A percentile compares a stretch with the other conserved stretches of the same genome.
phyloP scores from a whole-genome alignment of 305 asterid species.

The Fraxinus dipetala region DNA sequence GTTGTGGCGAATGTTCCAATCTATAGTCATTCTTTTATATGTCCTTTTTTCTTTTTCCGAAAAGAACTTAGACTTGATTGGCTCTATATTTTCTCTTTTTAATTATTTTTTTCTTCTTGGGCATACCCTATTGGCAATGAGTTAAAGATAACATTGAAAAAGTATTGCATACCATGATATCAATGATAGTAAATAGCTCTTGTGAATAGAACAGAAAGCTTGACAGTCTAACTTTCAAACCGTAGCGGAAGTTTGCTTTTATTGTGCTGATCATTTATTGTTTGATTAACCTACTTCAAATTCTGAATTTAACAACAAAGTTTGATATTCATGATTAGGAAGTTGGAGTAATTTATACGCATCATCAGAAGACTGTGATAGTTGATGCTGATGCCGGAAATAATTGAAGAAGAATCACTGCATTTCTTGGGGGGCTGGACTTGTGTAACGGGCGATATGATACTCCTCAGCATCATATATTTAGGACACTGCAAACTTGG shows the following conservation, averaged over 20 bases:
- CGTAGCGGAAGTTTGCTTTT: not conserved
- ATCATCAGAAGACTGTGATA: conserved; percentile 95
- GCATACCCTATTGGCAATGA: not conserved
- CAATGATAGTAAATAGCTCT: not conserved
- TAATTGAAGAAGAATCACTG: conserved; percentile 61
- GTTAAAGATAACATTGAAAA: not conserved
- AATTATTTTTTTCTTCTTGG: not conserved
- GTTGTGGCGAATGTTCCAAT: not conserved
- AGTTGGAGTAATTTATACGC: conserved; percentile 91
- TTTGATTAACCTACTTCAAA: not conserved
- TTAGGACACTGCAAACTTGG: conserved; percentile 64
- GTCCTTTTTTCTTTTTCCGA: not conserved
- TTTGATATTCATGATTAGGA: conserved; percentile 54
- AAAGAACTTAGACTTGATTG: not conserved
- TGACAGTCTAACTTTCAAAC: not conserved
- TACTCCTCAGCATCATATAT: conserved; percentile 72
- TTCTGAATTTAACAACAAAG: conserved; percentile 2
- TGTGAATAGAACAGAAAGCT: not conserved
- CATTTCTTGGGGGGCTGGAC: conserved; percentile 95
- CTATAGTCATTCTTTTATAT: not conserved
- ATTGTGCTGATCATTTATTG: not conserved
- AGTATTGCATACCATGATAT: not conserved
- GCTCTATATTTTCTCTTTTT: not conserved
- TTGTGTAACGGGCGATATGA: conserved; percentile 95
- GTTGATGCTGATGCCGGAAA: conserved; percentile 40